Conservation (phyloP, 1,139 yeast species). For the Yamadazyma epiphylla region DNA sequence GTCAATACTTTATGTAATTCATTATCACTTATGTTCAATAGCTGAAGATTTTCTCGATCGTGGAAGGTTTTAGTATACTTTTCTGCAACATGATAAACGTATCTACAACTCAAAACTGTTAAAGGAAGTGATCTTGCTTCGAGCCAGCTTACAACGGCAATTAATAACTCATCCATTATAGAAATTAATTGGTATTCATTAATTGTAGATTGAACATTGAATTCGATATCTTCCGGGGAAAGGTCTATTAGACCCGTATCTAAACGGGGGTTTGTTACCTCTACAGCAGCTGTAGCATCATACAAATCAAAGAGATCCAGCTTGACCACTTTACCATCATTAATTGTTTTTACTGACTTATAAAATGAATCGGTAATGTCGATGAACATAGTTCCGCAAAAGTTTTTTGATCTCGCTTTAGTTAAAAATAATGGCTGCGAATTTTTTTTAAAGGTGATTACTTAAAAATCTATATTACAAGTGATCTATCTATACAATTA, state of each 20-base stretch:
- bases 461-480: conserved; percentile 3
- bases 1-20: conserved; percentile 48
- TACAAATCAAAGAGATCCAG: conserved; percentile 53
- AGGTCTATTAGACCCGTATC: conserved; percentile 59
- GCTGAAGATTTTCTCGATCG: conserved; percentile 8
- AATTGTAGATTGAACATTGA: conserved; percentile 32
- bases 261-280: conserved; percentile 54
- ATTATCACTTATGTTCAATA: conserved; percentile 2
- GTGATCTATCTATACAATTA: conserved; percentile 6
- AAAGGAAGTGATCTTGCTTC: conserved; percentile 58
- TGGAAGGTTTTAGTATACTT: conserved; percentile 24
- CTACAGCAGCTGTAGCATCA: conserved; percentile 75
- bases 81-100: conserved; percentile 52
- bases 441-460: too few relatives aligned
- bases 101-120: conserved; percentile 62
- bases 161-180: conserved; percentile 43
- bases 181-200: conserved; percentile 37
- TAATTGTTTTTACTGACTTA: conserved; percentile 25
- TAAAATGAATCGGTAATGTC: conserved; percentile 46
- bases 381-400: conserved; percentile 17
- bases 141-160: conserved; percentile 55
- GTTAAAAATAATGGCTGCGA: conserved; percentile 1
- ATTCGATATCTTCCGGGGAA: conserved; percentile 32
- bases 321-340: conserved; percentile 45
- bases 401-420: too few relatives aligned